Evolutionary conservation across 192 early-diverging fungal genomes (phyloP), one percentile per base, ranked within the genome.

Genomic region (Podochytrium sp.): DNA sequence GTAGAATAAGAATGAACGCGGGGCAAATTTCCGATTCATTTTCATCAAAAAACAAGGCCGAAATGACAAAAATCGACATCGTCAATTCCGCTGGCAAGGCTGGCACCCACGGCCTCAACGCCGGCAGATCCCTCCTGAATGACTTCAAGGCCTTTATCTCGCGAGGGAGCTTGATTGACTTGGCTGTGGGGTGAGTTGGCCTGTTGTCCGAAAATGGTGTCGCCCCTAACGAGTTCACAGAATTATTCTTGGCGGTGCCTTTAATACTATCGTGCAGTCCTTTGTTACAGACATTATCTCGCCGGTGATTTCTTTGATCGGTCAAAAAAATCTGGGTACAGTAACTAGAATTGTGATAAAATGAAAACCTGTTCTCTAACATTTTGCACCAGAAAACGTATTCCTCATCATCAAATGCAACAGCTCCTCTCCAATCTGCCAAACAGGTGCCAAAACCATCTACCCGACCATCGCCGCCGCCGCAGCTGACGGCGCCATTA

Each of bases 211-310:
- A n/a, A n/a, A n/a, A n/a, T n/a, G n/a, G n/a, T n/a, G n/a, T n/a
- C n/a, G n/a, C n/a, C n/a, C n/a, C n/a, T n/a, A n/a, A n/a, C n/a
- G n/a, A n/a, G n/a, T n/a, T 3, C 30, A 16, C 29, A 65, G 90
- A 75, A 80, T 92, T 38, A 83, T 92, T 55, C 87, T 92, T 50
- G 91, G 89, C 73, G 80, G 83, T 38, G 86, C 88, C 20, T 91
- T 90, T 80, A 85, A 81, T 12, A 60, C 67, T 34, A 82, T 84
- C 41, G 81, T 87, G 65, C 80, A 71, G 12, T 67, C 74, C 4
- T 62, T 74, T 49, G 72, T 74, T 20, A 76, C 60, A 16, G 90
- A 90, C 76, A 79, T 91, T 25, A 79, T 91, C 42, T 83, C 85
- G 16, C 89, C 91, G n/a, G 43, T 89, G 51, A 82, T 92, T 59